These are phyloP conservation scores for Triticum monococcum DNA, from an alignment of 176 grass and related monocot species.

Conservation along the genomic window DNA sequence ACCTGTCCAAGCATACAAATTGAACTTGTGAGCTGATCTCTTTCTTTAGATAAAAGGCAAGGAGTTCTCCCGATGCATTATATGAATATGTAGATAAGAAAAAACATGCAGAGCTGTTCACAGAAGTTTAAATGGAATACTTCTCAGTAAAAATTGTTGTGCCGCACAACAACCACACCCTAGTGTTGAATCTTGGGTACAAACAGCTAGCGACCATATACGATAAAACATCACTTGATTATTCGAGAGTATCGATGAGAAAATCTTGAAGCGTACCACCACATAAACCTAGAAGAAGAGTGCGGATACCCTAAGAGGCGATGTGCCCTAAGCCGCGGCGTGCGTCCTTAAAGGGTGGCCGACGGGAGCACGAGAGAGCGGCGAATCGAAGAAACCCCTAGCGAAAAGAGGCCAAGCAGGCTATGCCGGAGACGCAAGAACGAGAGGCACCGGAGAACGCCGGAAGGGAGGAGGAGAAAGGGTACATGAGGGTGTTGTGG, in stretches of 20 bases:
- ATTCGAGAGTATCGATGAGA: background rate
- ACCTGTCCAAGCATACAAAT: slow-evolving; percentile 47
- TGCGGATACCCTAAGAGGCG: background rate
- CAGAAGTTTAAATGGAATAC: background rate
- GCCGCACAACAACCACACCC: background rate
- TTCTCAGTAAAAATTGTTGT: background rate
- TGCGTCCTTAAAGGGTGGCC: background rate
- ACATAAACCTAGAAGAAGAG: background rate
- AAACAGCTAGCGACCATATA: background rate
- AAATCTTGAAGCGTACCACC: background rate
- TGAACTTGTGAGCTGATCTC: slow-evolving; percentile 7
- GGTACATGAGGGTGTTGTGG: background rate
- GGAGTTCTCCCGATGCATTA: background rate
- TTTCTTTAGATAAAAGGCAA: background rate
- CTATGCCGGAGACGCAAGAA: too few relatives aligned
- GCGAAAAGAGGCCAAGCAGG: background rate
- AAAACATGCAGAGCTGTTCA: background rate
- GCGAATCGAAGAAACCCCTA: background rate
- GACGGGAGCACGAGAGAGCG: background rate
- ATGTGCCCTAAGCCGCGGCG: background rate
- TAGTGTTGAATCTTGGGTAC: background rate
- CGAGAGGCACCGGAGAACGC: too few relatives aligned
- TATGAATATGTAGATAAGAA: background rate
- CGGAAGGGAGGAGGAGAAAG: background rate
- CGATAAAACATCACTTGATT: background rate